Percentiles rank a stretch among this genome's conserved stretches.
Conservation (phyloP, 345 rosid genomes). For the Eucalyptus dawsonii region DNA sequence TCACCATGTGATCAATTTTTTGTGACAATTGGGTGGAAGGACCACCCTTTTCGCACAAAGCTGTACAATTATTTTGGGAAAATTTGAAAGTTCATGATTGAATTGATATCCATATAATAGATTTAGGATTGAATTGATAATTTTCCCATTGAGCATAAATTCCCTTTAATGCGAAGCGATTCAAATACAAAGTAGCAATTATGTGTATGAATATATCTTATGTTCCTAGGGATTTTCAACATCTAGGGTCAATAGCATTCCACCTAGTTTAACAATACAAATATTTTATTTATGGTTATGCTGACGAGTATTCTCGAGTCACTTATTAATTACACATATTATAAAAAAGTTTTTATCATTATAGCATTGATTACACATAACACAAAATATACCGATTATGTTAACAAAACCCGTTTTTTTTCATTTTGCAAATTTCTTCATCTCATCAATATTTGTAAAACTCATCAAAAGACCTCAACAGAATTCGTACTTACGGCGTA, state of each 20-base stretch:
- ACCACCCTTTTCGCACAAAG: rapidly evolving
- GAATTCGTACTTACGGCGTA: background rate
- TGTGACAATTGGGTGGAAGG: background rate
- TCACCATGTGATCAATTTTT: background rate
- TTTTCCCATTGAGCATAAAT: background rate
- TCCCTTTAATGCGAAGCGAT: background rate
- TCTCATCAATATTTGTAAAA: background rate
- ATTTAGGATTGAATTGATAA: background rate
- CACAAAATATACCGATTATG: background rate
- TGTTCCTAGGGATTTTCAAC: background rate
- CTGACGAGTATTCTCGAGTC: rapidly evolving
- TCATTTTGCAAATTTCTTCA: background rate
- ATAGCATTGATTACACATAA: background rate
- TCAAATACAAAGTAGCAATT: background rate
- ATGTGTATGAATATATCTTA: background rate
- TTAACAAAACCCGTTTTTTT: background rate
- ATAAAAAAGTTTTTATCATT: background rate
- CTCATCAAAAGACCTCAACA: background rate
- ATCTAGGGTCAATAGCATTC: background rate
- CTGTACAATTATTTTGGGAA: background rate
- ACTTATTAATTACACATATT: background rate
- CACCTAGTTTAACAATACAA: rapidly evolving
- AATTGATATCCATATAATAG: background rate
- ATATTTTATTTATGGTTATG: background rate
- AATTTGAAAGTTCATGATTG: background rate